phyloP scores from a whole-genome alignment of 1,284 basidiomycete species.

The Microbotryomycetes sp. region DNA sequence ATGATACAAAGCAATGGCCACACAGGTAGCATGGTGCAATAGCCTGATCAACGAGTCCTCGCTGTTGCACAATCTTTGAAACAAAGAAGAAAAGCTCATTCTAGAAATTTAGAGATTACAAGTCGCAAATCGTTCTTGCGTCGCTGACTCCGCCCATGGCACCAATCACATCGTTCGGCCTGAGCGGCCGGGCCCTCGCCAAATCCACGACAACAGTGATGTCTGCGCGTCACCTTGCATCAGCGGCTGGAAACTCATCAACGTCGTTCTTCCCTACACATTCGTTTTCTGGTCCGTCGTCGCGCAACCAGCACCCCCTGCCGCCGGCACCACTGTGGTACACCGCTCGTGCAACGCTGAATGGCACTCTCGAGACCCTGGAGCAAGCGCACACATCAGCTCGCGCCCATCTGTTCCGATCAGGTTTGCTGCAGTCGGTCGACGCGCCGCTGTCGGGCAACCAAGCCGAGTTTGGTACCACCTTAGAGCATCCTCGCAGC shows the following conservation, averaged over 20 bases:
- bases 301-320: slow-evolving; percentile 11
- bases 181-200: neutral
- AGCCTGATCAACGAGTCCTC: too few species aligned
- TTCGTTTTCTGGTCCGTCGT: neutral
- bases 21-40: too few species aligned
- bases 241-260: neutral
- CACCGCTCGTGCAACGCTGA: slow-evolving; percentile 32
- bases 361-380: slow-evolving; percentile 27
- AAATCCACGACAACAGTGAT: neutral
- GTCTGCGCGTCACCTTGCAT: neutral
- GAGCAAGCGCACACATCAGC: slow-evolving; percentile 20
- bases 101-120: too few species aligned
- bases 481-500: slow-evolving; percentile 27
- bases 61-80: too few species aligned
- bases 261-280: neutral
- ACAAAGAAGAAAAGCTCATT: too few species aligned
- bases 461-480: slow-evolving; percentile 15
- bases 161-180: neutral
- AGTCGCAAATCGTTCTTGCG: too few species aligned
- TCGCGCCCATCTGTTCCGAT: slow-evolving; percentile 31
- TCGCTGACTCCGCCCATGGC: neutral
- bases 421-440: slow-evolving; percentile 32
- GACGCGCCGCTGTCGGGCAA: slow-evolving; percentile 1
- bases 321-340: slow-evolving; percentile 28
- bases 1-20: too few species aligned